phyloP scores from a whole-genome alignment of 2,329 filamentous ascomycete species.

The Fusarium stilboides region DNA sequence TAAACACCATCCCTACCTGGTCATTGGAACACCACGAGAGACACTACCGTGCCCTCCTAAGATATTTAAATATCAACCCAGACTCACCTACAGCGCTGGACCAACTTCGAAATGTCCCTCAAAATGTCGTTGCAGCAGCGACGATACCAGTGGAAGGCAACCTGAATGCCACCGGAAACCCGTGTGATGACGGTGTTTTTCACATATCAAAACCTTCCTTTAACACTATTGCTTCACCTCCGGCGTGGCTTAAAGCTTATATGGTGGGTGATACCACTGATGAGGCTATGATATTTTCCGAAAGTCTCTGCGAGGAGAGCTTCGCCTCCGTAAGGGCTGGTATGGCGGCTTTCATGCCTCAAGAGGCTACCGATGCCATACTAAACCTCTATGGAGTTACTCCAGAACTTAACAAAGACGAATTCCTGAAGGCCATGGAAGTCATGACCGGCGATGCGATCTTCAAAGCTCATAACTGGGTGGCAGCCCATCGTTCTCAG shows the following conservation, averaged over 20 bases:
- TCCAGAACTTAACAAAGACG: neutral
- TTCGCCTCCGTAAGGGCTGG: conserved; percentile 4
- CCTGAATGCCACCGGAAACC: conserved; percentile 28
- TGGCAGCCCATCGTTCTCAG: conserved; percentile 13
- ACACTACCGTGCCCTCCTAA: conserved; percentile 23
- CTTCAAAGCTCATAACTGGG: conserved; percentile 34
- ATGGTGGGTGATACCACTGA: conserved; percentile 33
- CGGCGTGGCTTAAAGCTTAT: conserved; percentile 26
- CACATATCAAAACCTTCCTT: conserved; percentile 1
- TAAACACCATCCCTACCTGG: conserved; percentile 6
- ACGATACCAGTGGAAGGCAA: conserved; percentile 27
- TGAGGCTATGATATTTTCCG: conserved; percentile 33
- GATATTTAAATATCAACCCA: conserved; percentile 24
- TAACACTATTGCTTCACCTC: conserved; percentile 14
- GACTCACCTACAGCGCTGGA: conserved; percentile 18
- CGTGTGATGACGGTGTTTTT: conserved; percentile 31
- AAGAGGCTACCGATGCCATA: conserved; percentile 3
- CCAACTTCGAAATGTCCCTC: conserved; percentile 20
- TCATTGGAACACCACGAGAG: conserved; percentile 4
- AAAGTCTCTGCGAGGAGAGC: neutral
- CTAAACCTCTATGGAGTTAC: conserved; percentile 24
- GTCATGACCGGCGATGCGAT: conserved; percentile 21
- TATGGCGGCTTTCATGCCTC: conserved; percentile 1
- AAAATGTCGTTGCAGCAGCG: conserved; percentile 16
- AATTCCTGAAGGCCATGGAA: conserved; percentile 13